These are phyloP conservation scores for Phytophthora crassamura DNA, from an alignment of 352 stramenopile genomes.

Conservation along the genomic window DNA sequence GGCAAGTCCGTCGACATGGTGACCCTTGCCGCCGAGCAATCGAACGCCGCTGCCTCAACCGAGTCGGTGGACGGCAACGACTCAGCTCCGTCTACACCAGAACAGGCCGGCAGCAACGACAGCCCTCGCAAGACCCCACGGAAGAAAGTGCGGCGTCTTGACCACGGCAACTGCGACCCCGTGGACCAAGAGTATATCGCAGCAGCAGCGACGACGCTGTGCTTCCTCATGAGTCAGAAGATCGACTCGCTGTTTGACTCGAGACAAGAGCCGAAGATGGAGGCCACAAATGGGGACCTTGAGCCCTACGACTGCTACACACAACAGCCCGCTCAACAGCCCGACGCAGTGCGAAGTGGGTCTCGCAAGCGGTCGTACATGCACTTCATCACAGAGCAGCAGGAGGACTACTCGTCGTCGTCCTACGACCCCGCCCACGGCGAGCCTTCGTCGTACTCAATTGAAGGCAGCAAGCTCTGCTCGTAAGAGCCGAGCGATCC, in stretches of 20 bases:
- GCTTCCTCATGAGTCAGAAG: constrained; percentile 87
- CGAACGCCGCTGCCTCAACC: background rate
- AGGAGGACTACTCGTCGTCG: constrained; percentile 34
- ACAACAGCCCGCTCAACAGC: constrained; percentile 11
- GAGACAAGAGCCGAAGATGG: constrained; percentile 37
- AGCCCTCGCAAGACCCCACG: constrained; percentile 41
- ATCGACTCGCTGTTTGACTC: constrained; percentile 83
- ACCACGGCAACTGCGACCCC: constrained; percentile 49
- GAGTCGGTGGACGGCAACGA: constrained; percentile 36
- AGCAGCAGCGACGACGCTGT: constrained; percentile 77
- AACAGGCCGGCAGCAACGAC: constrained; percentile 24
- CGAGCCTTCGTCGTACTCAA: constrained; percentile 60
- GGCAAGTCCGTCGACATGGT: constrained; percentile 38
- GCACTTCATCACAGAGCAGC: constrained; percentile 79
- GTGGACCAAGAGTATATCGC: constrained; percentile 86
- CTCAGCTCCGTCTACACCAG: constrained; percentile 49
- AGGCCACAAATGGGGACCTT: constrained; percentile 54
- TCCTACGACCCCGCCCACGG: constrained; percentile 43
- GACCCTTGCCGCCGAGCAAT: constrained; percentile 28
- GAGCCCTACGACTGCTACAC: constrained; percentile 86
- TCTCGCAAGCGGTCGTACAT: constrained; percentile 78
- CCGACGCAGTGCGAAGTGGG: constrained; percentile 28
- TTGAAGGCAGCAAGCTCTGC: constrained; percentile 82
- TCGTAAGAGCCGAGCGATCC: constrained; percentile 50
- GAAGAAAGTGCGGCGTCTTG: constrained; percentile 68